A percentile compares a stretch with the other conserved stretches of the same genome.
Evolutionary conservation across 1,284 basidiomycete species (phyloP).

Genomic region (Papiliotrema laurentii): DNA sequence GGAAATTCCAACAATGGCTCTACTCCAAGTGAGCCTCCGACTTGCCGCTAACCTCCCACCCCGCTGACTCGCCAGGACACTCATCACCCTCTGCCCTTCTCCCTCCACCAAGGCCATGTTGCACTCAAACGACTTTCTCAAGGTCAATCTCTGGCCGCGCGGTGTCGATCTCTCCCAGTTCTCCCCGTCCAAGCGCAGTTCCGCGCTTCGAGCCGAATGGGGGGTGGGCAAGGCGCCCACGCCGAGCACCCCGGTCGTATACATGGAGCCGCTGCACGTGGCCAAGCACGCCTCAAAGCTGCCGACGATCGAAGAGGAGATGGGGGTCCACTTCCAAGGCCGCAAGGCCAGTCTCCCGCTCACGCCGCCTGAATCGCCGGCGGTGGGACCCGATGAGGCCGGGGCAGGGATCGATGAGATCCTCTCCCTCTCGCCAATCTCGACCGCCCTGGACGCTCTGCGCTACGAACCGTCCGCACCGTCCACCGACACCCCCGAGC

Average conservation of each 20-base stretch:
- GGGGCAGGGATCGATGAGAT: slow-evolving; percentile 1
- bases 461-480: not conserved
- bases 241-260: not conserved
- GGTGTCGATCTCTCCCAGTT: slow-evolving; percentile 51
- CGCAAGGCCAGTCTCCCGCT: slow-evolving; percentile 34
- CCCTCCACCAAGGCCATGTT: slow-evolving; percentile 54
- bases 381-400: slow-evolving; percentile 15
- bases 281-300: slow-evolving; percentile 3
- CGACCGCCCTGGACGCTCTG: not conserved
- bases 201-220: slow-evolving; percentile 50
- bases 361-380: slow-evolving; percentile 37
- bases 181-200: slow-evolving; percentile 49
- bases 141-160: slow-evolving; percentile 56
- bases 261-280: not conserved
- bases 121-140: slow-evolving; percentile 48
- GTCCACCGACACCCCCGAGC: not conserved
- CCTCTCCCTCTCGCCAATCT: not conserved
- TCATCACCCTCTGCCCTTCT: slow-evolving; percentile 55
- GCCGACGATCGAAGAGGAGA: not conserved
- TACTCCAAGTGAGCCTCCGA: slow-evolving; percentile 36
- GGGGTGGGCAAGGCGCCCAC: slow-evolving; percentile 36
- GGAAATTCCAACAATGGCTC: slow-evolving; percentile 45
- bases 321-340: slow-evolving; percentile 40
- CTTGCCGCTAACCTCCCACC: not conserved
- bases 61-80: slow-evolving; percentile 28